Evolutionary conservation across 352 stramenopile genomes (phyloP).

Genomic region (Aphanomyces stellatus): DNA sequence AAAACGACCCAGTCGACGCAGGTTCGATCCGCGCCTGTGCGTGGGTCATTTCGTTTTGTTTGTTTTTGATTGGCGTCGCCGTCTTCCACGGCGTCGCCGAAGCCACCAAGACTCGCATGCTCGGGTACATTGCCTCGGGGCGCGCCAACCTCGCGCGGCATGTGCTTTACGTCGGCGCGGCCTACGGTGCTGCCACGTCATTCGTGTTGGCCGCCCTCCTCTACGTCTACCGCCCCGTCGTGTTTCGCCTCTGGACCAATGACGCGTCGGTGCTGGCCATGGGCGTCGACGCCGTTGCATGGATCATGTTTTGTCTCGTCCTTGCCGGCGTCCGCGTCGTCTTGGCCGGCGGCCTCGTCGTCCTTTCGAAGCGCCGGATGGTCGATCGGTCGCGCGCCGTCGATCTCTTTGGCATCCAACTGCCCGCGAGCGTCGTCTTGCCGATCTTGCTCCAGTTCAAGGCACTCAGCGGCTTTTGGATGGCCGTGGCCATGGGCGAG

Average conservation of each 20-base stretch:
- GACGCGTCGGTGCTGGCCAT: background rate
- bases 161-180: background rate
- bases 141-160: background rate
- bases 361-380: background rate
- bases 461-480: background rate
- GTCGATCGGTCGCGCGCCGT: background rate
- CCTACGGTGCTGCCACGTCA: background rate
- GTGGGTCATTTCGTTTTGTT: conserved; percentile 8
- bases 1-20: background rate
- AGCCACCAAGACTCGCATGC: conserved; percentile 3
- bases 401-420: background rate
- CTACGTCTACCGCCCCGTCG: background rate
- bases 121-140: background rate
- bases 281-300: background rate
- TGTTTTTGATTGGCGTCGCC: conserved; percentile 3
- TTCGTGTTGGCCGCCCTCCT: background rate
- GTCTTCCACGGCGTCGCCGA: background rate
- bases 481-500: background rate
- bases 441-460: background rate
- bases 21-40: background rate
- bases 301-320: background rate
- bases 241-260: background rate
- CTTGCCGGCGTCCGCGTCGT: conserved; percentile 1
- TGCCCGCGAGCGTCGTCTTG: background rate
- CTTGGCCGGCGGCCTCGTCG: background rate